Percentiles rank a stretch among this genome's conserved stretches.
Evolutionary conservation across 441 rosid genomes (phyloP).

Genomic region (Macaranga tanarius): DNA sequence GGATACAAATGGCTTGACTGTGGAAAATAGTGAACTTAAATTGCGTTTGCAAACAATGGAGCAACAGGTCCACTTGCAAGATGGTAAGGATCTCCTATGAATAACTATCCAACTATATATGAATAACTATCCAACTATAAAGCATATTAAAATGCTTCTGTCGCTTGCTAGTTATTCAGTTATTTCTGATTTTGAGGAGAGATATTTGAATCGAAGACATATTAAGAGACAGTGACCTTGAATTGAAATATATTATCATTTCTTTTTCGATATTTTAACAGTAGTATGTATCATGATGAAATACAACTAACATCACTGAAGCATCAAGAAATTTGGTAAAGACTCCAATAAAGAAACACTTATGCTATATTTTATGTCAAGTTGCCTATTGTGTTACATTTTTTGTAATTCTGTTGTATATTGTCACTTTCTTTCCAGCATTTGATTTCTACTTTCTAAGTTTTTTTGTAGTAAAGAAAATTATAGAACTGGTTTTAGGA

Average conservation of each 20-base stretch:
- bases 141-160: not conserved
- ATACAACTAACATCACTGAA: not conserved
- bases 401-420: not conserved
- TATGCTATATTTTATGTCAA: not conserved
- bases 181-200: not conserved
- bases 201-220: not conserved
- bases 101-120: not conserved
- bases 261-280: not conserved
- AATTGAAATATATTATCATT: not conserved
- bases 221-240: not conserved
- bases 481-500: not conserved
- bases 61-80: constrained; percentile 96
- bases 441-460: not conserved
- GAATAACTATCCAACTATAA: constrained; percentile 4
- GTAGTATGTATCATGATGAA: not conserved
- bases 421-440: not conserved
- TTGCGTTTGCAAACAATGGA: constrained; percentile 95
- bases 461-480: not conserved
- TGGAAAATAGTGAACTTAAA: constrained; percentile 91
- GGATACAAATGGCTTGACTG: constrained; percentile 88
- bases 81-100: constrained; percentile 55
- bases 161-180: not conserved
- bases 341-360: not conserved
- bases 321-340: not conserved
- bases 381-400: not conserved